phyloP scores from a whole-genome alignment of 169 alveolate species.

The Plasmodium vivax region DNA sequence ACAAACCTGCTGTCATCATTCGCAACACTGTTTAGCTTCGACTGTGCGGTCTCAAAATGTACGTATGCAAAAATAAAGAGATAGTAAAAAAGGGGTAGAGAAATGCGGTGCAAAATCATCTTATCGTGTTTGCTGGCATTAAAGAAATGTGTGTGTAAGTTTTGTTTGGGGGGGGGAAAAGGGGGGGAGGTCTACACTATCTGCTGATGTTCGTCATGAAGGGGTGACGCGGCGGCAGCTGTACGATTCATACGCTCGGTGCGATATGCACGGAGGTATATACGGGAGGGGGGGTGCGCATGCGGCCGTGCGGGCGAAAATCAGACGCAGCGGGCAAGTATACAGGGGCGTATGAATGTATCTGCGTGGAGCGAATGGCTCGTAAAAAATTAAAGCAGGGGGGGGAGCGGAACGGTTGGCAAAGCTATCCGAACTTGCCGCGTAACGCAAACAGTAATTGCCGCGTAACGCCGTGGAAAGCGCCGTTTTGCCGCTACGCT shows the following conservation, averaged over 20 bases:
- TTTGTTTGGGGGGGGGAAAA: background rate
- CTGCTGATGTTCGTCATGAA: background rate
- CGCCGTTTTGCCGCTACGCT: background rate
- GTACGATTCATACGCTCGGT: background rate
- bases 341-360: background rate
- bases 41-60: conserved; percentile 33
- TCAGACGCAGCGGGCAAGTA: background rate
- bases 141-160: background rate
- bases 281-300: background rate
- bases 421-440: too few relatives aligned
- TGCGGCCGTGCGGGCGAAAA: background rate
- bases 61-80: conserved; percentile 8
- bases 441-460: background rate
- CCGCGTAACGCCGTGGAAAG: background rate
- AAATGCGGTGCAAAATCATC: conserved; percentile 2
- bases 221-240: background rate
- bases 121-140: background rate
- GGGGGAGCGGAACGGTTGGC: background rate
- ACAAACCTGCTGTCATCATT: background rate
- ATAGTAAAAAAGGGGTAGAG: background rate
- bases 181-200: background rate
- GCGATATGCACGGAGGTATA: background rate
- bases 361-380: background rate
- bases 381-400: background rate
- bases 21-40: conserved; percentile 2